Evolutionary conservation across 2,329 filamentous ascomycete species (phyloP), one percentile per base, ranked within the genome.

Genomic region (Huntiella omanensis): DNA sequence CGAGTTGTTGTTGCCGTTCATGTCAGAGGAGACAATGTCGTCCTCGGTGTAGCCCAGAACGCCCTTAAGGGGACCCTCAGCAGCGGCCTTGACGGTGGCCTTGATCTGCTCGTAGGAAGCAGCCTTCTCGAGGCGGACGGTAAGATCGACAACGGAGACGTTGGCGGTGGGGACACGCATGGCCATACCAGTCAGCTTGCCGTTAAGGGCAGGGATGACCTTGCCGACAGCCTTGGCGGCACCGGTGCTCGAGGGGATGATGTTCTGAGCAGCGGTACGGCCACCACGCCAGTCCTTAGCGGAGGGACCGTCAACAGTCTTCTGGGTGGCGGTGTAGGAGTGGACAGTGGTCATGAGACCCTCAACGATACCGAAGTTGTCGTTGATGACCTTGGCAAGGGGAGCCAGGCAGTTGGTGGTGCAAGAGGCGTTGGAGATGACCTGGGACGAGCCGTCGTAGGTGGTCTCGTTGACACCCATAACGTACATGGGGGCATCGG

Each of bases 321-420:
- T 95, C 77, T 96, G 91, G 66, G 91, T 96, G 61, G 91, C 91
- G 59, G 91, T 96, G 82, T 96, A 96, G 60, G 91, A 95, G 82
- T 98, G 91, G 67, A 96, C 78, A 57, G 91, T 98, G 70, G 91
- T 96, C 91, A 98, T 98, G 60, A 96, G 80, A 77, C 88, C 91
- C 78, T 98, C 91, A 62, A 95, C 69, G 65, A 98, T 91, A 67
- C 75, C 80, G 74, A 81, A 98, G 69, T 95, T 92, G 77, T 96
- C 88, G 78, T 98, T 73, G 72, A 98, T 78, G 62, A 96, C 86
- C 83, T 96, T 98, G 73, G 91, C 91, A 55, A 98, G 83, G 64
- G 91, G 91, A 67, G 91, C 91, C 69, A 98, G 72, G 80, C 91
- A 96, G 84, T 98, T 98, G 76, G 91, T 96, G 67, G 91, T 98